These are phyloP conservation scores for Solanum lignicaule DNA, from an alignment of 257 asterid species.

Conservation along the genomic window DNA sequence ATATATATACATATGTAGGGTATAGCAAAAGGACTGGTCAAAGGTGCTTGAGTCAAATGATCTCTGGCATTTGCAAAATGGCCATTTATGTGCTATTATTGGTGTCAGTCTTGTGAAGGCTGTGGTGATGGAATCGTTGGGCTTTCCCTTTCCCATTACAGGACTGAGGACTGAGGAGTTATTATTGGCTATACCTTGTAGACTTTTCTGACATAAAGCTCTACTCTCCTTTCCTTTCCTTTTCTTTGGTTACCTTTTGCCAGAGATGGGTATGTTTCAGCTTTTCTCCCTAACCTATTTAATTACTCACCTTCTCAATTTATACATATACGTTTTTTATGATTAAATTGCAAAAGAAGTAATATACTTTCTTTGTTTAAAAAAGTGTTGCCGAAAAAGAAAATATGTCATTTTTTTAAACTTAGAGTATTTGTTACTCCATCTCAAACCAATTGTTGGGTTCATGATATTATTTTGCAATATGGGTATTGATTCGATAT, in stretches of 20 bases:
- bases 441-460: neutral
- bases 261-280: neutral
- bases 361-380: no score
- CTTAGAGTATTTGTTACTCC: neutral
- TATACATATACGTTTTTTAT: neutral
- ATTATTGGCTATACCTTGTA: constrained; percentile 3
- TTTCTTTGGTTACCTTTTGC: neutral
- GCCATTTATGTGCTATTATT: constrained; percentile 49
- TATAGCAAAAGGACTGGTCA: constrained; percentile 35
- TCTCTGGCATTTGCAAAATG: constrained; percentile 34
- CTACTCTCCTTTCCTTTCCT: neutral
- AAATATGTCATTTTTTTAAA: no score
- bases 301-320: neutral
- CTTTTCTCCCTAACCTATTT: neutral
- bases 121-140: constrained; percentile 16
- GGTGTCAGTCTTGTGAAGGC: constrained; percentile 31
- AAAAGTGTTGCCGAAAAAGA: no score
- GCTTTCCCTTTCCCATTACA: neutral
- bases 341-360: no score
- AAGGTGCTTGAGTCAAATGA: constrained; percentile 22
- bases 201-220: constrained; percentile 11
- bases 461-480: neutral
- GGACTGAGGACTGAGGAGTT: constrained; percentile 1
- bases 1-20: constrained; percentile 8
- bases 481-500: neutral